Base-by-base conservation (phyloP, 345 rosid species). In the Mercurialis annua region DNA sequence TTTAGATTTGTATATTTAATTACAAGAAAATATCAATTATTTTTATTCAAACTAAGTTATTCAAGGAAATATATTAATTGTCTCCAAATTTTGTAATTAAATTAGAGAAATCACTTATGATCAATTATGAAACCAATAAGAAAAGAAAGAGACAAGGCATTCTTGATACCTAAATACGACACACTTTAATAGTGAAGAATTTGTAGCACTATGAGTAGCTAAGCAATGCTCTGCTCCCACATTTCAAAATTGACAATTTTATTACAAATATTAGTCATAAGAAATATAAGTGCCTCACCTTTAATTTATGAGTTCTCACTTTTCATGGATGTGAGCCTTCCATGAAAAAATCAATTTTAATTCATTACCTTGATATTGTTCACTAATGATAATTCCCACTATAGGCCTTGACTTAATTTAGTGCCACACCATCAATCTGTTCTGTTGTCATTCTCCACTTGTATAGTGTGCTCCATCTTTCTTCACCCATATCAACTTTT, bases 361-460 rank as follows among this genome's bases (percentile, higher is more conserved):
- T 62, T 62, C 60, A 62, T 38, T 67, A 60, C 8, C 27, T 21
- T 42, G n/a, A 23, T 12, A 10, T 49, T 29, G 31, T 52, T 30
- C 44, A 12, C 40, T 60, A 67, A 71, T 70, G 64, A 67, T 67
- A 46, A 21, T 62, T 33, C 24, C 79, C 77, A 71, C 74, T 52
- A 54, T 15, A 16, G 10, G 9, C 49, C 52, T 57, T 46, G 73
- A 54, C 69, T 68, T 67, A 42, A 71, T 63, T 64, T 67, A 71
- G 68, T 65, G 79, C 44, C 40, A 38, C 69, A 44, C 63, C 73
- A 70, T 65, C 70, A 44, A 67, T 60, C 72, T 78, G 44, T 70
- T 60, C 72, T 78, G 44, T 4, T 34, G 78, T 76, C 81, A 78
- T 60, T 62, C 10, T 68, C 85, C 79, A 81, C 83, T 74, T 65